Conservation (phyloP, 2,329 filamentous ascomycete species). For the Monosporascus sp. region DNA sequence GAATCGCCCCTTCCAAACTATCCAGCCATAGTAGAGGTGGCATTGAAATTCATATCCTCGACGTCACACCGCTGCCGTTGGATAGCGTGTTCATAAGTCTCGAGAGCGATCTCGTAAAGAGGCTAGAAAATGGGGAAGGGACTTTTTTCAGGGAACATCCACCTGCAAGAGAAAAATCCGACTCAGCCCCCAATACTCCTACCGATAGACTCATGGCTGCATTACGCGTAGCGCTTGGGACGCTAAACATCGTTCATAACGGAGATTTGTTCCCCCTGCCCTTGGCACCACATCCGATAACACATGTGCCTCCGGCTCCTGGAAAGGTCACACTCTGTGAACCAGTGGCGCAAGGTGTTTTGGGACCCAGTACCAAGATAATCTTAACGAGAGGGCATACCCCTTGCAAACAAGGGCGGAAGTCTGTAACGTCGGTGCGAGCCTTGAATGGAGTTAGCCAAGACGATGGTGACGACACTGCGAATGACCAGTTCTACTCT, state of each 20-base stretch:
- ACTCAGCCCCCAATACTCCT: conserved; percentile 27
- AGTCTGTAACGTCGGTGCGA: conserved; percentile 42
- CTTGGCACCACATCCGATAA: conserved; percentile 78
- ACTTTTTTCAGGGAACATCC: conserved; percentile 69
- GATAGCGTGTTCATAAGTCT: conserved; percentile 85
- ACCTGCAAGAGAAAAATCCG: conserved; percentile 25
- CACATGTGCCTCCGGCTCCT: conserved; percentile 76
- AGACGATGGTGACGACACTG: conserved; percentile 73
- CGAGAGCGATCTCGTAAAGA: conserved; percentile 72
- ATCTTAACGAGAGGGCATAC: conserved; percentile 65
- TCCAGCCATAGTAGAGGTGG: conserved; percentile 66
- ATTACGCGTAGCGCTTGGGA: conserved; percentile 68
- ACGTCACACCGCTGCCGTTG: conserved; percentile 72
- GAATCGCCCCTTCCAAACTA: conserved; percentile 69
- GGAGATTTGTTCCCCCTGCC: conserved; percentile 77
- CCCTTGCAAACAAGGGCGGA: conserved; percentile 48
- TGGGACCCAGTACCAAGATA: conserved; percentile 75
- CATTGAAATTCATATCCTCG: conserved; percentile 78
- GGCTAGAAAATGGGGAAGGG: conserved; percentile 76
- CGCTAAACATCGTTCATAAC: conserved; percentile 71
- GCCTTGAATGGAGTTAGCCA: conserved; percentile 54
- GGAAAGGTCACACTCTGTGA: conserved; percentile 91
- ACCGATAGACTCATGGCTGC: conserved; percentile 59
- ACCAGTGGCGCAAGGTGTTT: conserved; percentile 81
- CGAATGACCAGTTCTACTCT: conserved; percentile 88